Evolutionary conservation across 1,284 basidiomycete genomes (phyloP).

Genomic region (Sphagnurus paluster): DNA sequence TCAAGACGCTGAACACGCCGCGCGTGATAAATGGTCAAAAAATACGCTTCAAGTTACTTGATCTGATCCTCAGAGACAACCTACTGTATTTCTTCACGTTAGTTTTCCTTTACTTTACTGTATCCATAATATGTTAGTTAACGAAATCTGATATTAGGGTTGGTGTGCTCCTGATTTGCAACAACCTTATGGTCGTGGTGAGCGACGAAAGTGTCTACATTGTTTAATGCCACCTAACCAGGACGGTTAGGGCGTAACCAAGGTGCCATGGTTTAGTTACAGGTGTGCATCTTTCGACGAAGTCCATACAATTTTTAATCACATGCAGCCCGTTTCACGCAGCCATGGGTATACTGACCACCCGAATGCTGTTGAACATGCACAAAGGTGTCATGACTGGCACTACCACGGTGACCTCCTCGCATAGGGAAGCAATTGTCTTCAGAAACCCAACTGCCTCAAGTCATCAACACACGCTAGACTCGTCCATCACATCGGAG

Average conservation of each 20-base stretch:
- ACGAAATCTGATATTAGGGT: conserved; percentile 4
- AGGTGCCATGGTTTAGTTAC: conserved; percentile 50
- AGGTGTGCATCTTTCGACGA: conserved; percentile 27
- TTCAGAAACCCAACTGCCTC: too few relatives aligned
- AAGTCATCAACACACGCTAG: too few relatives aligned
- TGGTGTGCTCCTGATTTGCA: conserved; percentile 36
- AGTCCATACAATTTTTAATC: neutral
- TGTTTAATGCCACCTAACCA: neutral
- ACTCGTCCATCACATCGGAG: too few relatives aligned
- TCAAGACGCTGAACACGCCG: conserved; percentile 28
- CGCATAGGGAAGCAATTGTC: too few relatives aligned
- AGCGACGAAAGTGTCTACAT: conserved; percentile 12
- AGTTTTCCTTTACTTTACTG: conserved; percentile 10
- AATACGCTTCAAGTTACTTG: conserved; percentile 29
- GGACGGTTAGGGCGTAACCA: conserved; percentile 33
- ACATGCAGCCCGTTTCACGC: conserved; percentile 50
- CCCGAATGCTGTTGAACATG: conserved; percentile 44
- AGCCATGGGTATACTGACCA: conserved; percentile 45
- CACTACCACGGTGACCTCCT: conserved; percentile 9
- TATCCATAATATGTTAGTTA: conserved; percentile 22
- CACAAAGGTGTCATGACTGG: conserved; percentile 27
- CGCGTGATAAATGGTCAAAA: conserved; percentile 22
- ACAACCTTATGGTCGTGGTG: conserved; percentile 48
- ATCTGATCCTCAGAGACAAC: conserved; percentile 39
- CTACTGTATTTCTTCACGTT: conserved; percentile 41